Conservation (phyloP, 352 stramenopile genomes). For the Phytopythium boreale region DNA sequence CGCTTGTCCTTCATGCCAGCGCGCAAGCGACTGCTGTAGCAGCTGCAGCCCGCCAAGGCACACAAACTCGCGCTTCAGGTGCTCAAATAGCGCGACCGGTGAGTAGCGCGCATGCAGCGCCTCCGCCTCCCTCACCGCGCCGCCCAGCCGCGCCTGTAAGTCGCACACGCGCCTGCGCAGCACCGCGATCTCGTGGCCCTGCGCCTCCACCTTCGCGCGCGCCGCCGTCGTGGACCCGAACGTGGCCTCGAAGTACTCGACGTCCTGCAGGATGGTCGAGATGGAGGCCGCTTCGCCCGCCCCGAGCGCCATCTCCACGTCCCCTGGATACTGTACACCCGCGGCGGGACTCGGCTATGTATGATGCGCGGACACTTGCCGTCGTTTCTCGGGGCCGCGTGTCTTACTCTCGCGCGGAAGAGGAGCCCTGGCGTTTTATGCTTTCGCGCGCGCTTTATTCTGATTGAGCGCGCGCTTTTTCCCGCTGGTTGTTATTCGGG, state of each 20-base stretch:
- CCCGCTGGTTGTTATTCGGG: background rate
- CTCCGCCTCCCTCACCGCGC: background rate
- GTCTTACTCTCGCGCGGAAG: background rate
- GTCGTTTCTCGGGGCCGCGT: no score
- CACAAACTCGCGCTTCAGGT: conserved; percentile 28
- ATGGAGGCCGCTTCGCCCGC: conserved; percentile 5
- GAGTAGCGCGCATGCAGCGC: conserved; percentile 13
- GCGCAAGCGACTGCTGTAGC: conserved; percentile 18
- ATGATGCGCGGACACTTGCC: no score
- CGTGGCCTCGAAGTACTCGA: conserved; percentile 26
- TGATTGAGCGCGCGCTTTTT: background rate
- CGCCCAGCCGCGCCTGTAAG: background rate
- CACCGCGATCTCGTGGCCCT: conserved; percentile 25
- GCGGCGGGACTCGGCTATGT: no score
- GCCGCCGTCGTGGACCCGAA: conserved; percentile 32
- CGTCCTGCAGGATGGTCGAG: conserved; percentile 25
- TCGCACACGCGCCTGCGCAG: conserved; percentile 12
- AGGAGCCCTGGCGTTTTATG: background rate
- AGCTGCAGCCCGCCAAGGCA: conserved; percentile 29
- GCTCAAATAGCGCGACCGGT: conserved; percentile 20
- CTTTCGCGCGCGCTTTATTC: conserved; percentile 1
- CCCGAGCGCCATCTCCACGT: background rate
- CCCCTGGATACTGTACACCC: background rate
- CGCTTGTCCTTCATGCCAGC: conserved; percentile 8
- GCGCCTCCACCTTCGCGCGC: conserved; percentile 22